Evolutionary conservation across 2,329 filamentous ascomycete genomes (phyloP), one percentile per base, ranked within the genome.

Genomic region (Thelonectria olida): DNA sequence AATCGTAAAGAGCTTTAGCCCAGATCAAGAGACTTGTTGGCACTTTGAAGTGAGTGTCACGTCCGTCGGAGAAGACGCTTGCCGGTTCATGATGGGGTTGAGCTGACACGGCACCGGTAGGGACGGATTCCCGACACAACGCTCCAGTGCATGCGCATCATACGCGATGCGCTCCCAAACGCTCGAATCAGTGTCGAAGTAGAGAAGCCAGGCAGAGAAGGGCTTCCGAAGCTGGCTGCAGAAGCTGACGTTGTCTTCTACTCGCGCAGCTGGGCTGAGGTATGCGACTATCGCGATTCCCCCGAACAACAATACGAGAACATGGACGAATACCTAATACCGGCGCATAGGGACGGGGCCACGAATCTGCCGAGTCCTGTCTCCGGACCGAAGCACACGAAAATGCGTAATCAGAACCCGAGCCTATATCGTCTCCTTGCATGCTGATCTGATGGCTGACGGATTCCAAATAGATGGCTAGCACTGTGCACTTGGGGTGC

Each of bases 231-330:
- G 25, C 81, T 92, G 48, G 88, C 88, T 23, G 79, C 80, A 36
- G 80, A 84, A 67, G 90, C 89, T 22, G 88, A 92, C 70, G 83
- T 91, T 17, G 85, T 92, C n/a, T 92, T 92, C 73, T 92, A 90
- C 76, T 91, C 90, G 12, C 85, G 84, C 68, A 82, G 81, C 51
- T 93, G 90, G 90, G 90, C 90, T 61, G 84, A 89, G 79, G 89
- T 90, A 76, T 76, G 75, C 67, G 45, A 36, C 45, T 27, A 8
- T 25, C 19, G 12, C 41, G n/a, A 13, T 44, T 25, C 19, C 41
- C 9, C 41, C 31, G 31, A 34, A 34, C 31, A 34, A 34, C 13
- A 13, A 34, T 34, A 15, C 4, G 4, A 34, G 15, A 34, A 6
- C 12, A 3, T 15, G 28, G 10, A 13, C 28, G 28, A 31, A 31